Conservation (phyloP, 1,284 basidiomycete species). For the Trichosporon ovoides region DNA sequence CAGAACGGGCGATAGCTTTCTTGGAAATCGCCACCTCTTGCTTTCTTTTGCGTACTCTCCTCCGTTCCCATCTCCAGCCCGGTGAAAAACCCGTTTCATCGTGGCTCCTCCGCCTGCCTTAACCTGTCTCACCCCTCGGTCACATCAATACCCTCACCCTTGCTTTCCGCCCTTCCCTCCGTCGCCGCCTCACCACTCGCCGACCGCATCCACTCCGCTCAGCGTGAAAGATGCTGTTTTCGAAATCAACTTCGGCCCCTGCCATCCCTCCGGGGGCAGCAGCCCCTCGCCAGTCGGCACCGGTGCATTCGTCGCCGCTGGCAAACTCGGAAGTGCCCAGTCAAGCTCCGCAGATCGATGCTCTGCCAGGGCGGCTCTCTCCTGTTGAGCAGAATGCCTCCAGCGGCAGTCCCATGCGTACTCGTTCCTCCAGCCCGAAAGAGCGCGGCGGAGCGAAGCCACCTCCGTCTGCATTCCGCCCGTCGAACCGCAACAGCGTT, state of each 20-base stretch:
- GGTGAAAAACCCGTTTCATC: too few species aligned
- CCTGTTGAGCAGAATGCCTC: too few species aligned
- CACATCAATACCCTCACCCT: neutral
- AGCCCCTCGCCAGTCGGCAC: neutral
- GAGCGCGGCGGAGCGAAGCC: conserved; percentile 1
- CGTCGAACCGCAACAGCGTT: neutral
- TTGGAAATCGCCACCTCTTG: too few species aligned
- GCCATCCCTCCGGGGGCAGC: neutral
- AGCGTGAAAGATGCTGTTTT: neutral
- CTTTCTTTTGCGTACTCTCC: too few species aligned
- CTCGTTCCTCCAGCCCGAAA: neutral
- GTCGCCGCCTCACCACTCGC: neutral
- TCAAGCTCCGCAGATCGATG: neutral
- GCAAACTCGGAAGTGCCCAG: neutral
- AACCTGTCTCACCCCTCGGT: neutral
- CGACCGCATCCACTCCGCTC: neutral
- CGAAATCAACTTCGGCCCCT: neutral
- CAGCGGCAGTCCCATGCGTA: too few species aligned
- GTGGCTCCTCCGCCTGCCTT: too few species aligned
- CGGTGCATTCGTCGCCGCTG: neutral
- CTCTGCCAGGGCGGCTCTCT: neutral
- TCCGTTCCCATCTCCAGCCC: too few species aligned
- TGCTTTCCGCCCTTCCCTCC: neutral
- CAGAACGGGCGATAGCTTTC: too few species aligned
- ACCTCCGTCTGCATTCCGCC: conserved; percentile 10